Evolutionary conservation across 225 moss, liverwort and hornwort species (phyloP).

Genomic region (Asterella californica): DNA sequence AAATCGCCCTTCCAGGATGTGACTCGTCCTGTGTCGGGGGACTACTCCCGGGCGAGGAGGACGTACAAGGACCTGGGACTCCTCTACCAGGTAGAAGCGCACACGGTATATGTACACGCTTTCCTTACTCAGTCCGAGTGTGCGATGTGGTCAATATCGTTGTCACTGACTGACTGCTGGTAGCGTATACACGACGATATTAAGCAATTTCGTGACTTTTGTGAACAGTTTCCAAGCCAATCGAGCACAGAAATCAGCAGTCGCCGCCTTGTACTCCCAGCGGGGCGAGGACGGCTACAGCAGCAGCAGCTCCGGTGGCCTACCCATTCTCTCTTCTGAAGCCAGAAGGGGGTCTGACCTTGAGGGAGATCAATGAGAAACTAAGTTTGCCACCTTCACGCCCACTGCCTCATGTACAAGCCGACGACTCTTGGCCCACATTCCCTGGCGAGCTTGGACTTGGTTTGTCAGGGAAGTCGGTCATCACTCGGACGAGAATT

Average conservation of each 20-base stretch:
- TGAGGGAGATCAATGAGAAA: slow-evolving; percentile 72
- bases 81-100: slow-evolving; percentile 22
- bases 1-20: slow-evolving; percentile 4
- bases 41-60: slow-evolving; percentile 12
- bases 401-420: slow-evolving; percentile 40
- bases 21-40: not conserved
- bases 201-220: not conserved
- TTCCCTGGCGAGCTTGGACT: slow-evolving; percentile 52
- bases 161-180: not conserved
- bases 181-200: not conserved
- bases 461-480: slow-evolving; percentile 72
- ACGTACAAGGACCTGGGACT: slow-evolving; percentile 30
- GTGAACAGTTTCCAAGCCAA: slow-evolving; percentile 23
- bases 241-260: slow-evolving; percentile 17
- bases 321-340: slow-evolving; percentile 76
- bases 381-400: slow-evolving; percentile 59
- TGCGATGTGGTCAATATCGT: not conserved
- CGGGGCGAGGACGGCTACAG: slow-evolving; percentile 11
- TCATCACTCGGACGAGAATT: slow-evolving; percentile 74
- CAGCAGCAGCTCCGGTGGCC: slow-evolving; percentile 49
- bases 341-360: slow-evolving; percentile 72
- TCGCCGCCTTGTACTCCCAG: slow-evolving; percentile 12
- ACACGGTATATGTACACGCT: slow-evolving; percentile 1
- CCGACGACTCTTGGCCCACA: slow-evolving; percentile 33
- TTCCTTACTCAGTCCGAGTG: not conserved